Evolutionary conservation across 192 early-diverging fungal species (phyloP).

Genomic region (Coemansia pectinata): DNA sequence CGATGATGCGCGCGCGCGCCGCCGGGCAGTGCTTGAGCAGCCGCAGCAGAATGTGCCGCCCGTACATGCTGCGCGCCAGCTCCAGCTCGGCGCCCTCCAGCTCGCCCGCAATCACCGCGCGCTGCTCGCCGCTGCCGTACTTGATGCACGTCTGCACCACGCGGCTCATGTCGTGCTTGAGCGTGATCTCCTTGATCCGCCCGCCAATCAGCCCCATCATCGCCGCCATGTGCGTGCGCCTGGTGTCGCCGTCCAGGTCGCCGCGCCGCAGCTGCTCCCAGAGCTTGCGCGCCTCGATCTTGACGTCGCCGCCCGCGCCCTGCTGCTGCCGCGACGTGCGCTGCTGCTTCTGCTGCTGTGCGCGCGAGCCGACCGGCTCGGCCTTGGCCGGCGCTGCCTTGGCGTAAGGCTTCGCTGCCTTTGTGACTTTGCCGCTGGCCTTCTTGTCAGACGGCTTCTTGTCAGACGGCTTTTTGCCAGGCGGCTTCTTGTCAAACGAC

Average conservation of each 20-base stretch:
- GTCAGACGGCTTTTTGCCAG: neutral
- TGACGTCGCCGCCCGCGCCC: conserved; percentile 67
- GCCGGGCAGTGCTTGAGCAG: conserved; percentile 81
- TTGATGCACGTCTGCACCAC: conserved; percentile 92
- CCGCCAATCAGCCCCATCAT: conserved; percentile 84
- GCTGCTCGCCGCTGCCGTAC: conserved; percentile 76
- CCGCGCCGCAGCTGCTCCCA: conserved; percentile 86
- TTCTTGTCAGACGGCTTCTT: neutral
- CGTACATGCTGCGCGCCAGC: conserved; percentile 78
- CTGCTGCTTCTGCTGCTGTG: conserved; percentile 57
- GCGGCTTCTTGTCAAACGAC: neutral
- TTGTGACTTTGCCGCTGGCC: neutral
- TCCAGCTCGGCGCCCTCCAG: conserved; percentile 74
- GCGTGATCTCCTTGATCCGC: conserved; percentile 82
- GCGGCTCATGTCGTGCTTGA: conserved; percentile 95
- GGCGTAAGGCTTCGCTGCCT: conserved; percentile 1
- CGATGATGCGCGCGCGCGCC: conserved; percentile 69
- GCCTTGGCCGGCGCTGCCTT: neutral
- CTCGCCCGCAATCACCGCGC: conserved; percentile 77
- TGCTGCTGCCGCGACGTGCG: conserved; percentile 34
- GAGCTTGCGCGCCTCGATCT: conserved; percentile 70
- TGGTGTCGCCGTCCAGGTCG: conserved; percentile 64
- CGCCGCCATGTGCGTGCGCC: conserved; percentile 66
- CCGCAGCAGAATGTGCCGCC: conserved; percentile 84
- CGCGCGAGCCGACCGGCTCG: conserved; percentile 27